Conservation (phyloP, 108 stramenopile genomes). For the Nitzschia putrida region DNA sequence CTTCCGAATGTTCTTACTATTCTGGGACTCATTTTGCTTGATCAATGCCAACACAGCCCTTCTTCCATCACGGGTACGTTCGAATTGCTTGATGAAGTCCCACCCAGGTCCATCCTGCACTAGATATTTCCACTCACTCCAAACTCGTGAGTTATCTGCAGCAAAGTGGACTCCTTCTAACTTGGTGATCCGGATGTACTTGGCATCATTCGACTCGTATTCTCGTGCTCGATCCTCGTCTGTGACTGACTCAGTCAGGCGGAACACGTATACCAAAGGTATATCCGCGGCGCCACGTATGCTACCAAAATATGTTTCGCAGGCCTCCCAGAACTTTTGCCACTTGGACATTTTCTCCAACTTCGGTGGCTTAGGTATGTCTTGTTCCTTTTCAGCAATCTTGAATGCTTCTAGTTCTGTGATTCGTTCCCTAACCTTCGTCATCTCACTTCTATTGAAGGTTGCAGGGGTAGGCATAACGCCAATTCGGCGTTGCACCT, state of each 20-base stretch:
- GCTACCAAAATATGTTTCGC: background rate
- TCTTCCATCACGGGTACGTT: background rate
- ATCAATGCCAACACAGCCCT: background rate
- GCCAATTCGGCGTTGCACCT: background rate
- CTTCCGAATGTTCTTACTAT: background rate
- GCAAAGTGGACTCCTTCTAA: background rate
- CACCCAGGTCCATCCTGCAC: background rate
- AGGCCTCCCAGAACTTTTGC: background rate
- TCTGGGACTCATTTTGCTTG: background rate
- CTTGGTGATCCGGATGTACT: background rate
- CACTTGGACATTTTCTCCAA: background rate
- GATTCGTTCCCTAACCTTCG: background rate
- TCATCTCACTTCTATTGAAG: background rate
- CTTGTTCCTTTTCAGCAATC: background rate
- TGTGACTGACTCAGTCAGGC: background rate
- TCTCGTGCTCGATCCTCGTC: background rate
- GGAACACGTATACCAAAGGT: background rate
- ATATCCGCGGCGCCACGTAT: background rate
- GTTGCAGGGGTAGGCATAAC: background rate
- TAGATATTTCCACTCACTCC: background rate
- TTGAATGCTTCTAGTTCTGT: background rate
- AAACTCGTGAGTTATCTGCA: background rate
- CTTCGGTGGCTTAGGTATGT: background rate
- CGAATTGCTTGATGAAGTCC: background rate
- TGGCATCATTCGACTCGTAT: background rate